Conservation (phyloP, 805 yeast species). For the Metschnikowia chrysomelidarum region DNA sequence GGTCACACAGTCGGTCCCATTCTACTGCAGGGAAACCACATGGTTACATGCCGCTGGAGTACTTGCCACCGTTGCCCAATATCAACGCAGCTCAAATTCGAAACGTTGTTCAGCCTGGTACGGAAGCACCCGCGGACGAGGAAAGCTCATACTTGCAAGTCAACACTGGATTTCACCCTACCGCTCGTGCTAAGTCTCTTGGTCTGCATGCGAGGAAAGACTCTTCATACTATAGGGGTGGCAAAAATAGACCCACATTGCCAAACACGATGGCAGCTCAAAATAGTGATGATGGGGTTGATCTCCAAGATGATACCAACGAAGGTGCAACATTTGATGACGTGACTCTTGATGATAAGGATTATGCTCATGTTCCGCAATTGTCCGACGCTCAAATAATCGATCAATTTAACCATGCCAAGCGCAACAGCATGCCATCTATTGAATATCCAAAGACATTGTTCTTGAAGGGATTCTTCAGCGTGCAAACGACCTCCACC, state of each 20-base stretch:
- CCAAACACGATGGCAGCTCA: conserved; percentile 40
- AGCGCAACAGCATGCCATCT: conserved; percentile 84
- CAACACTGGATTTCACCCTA: conserved; percentile 54
- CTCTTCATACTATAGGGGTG: conserved; percentile 33
- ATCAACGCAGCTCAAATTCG: conserved; percentile 30
- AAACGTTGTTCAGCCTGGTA: conserved; percentile 14
- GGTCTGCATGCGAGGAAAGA: conserved; percentile 73
- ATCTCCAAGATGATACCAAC: conserved; percentile 20
- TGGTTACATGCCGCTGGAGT: conserved; percentile 43
- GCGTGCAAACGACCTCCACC: conserved; percentile 93
- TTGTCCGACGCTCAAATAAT: conserved; percentile 41
- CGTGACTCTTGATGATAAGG: conserved; percentile 43
- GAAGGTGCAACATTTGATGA: conserved; percentile 57
- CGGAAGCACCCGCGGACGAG: conserved; percentile 1
- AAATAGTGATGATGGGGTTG: conserved; percentile 45
- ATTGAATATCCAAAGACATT: conserved; percentile 90
- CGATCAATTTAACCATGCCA: conserved; percentile 50
- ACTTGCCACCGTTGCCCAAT: conserved; percentile 45
- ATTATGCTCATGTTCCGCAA: conserved; percentile 32
- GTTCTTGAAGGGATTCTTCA: conserved; percentile 88
- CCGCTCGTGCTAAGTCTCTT: conserved; percentile 84
- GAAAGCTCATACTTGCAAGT: conserved; percentile 3
- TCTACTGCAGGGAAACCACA: conserved; percentile 29
- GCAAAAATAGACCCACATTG: conserved; percentile 41
- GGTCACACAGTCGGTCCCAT: conserved; percentile 29